Conservation (phyloP, 345 rosid genomes). For the Aurinia saxatilis region DNA sequence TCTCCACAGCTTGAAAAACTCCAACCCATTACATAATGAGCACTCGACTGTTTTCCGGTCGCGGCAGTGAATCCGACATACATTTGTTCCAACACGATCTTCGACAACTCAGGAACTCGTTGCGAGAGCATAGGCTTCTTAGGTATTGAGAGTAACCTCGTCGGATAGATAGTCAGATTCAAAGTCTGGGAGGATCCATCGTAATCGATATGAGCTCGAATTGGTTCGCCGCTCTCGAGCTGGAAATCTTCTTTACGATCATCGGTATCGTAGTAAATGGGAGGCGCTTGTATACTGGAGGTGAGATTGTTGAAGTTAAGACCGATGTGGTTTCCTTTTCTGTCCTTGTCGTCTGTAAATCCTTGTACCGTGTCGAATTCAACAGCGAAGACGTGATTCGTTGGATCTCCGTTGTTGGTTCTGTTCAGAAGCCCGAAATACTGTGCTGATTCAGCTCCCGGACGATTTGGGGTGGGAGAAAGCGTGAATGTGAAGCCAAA, state of each 20-base stretch:
- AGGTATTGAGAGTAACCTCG: conserved; percentile 33
- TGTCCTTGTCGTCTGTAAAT: conserved; percentile 14
- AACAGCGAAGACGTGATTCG: conserved; percentile 50
- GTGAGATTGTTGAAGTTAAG: conserved; percentile 45
- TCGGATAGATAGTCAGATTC: conserved; percentile 47
- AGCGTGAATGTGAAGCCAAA: conserved; percentile 49
- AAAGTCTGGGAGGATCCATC: conserved; percentile 27
- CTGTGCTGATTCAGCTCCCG: conserved; percentile 34
- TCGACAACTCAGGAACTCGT: background rate
- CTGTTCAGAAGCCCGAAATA: conserved; percentile 46
- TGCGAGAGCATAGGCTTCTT: conserved; percentile 30
- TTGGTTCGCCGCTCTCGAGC: conserved; percentile 37
- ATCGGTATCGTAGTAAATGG: conserved; percentile 12
- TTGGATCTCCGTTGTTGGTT: background rate
- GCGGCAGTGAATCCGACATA: conserved; percentile 77
- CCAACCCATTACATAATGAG: conserved; percentile 77
- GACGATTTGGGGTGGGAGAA: conserved; percentile 36
- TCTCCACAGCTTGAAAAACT: conserved; percentile 45
- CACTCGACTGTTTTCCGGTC: conserved; percentile 47
- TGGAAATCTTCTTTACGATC: conserved; percentile 8
- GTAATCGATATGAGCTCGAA: conserved; percentile 61
- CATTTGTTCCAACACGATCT: conserved; percentile 27
- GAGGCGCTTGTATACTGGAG: conserved; percentile 7
- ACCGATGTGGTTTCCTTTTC: conserved; percentile 47
- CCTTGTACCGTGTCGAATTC: conserved; percentile 64